Evolutionary conservation across 1,139 yeast genomes (phyloP), one percentile per base, ranked within the genome.

Genomic region (Yamadazyma siamensis): DNA sequence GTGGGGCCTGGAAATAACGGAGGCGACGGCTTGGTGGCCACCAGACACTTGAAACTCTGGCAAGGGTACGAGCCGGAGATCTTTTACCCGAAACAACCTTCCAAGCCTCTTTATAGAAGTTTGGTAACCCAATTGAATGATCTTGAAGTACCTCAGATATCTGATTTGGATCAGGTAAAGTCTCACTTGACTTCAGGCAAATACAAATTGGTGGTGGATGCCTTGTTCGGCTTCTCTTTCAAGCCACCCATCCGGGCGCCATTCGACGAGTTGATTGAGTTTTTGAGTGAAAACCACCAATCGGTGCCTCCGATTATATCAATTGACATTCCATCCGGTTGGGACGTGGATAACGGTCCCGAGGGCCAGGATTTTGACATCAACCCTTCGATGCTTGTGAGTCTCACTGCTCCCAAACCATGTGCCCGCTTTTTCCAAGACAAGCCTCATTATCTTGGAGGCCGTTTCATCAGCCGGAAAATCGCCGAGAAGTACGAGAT

Each of bases 1-100:
- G 87, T 81, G 6, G 98, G 98, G 0, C 97, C 97, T 0, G 98
- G 98, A 1, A 91, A 91, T 50, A 91, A 91, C 50, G 97, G 89
- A 3, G 98, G 98, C 1, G 98, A 91, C 55, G 98, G 98, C 0
- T 63, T 91, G 13, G 98, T 91, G 3, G 94, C 96, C 15, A 95
- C 97, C 3, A 72, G 98, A 26, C 98, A 94, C 52, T 64, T 91
- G 41, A 76, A 76, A 44, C 60, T 87, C 7, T 78, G 94, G 69
- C 95, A 63, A 5, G 54, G 91, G 1, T 87, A 80, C 53, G 61
- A 65, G 6, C 95, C 96, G 1, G 60, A 72, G 4, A 68, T 89
- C 2, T 80, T 66, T 51, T 82, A 80, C 47, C 91, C 91, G 4
- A 79, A 74, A 43, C 67, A 70, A 34, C 69, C 80, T 4, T 43